Evolutionary conservation across 805 yeast species (phyloP), one percentile per base, ranked within the genome.

Genomic region (Ogataea chonburiensis): DNA sequence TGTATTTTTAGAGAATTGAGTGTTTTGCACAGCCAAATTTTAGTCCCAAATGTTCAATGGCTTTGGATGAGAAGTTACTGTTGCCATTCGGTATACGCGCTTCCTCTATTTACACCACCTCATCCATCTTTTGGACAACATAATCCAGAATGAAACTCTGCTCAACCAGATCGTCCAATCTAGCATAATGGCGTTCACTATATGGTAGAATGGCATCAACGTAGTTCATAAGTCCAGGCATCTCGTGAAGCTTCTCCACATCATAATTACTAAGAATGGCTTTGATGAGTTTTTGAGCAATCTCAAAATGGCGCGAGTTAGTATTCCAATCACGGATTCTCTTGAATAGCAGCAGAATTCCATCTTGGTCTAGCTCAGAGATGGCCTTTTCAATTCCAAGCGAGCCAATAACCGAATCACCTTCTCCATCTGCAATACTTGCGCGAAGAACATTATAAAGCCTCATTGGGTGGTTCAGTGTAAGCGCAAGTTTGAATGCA

Each of bases 281-380:
- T 46, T 75, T 70, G 34, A 91, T 69, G 26, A 88, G 63, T 40
- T 77, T 79, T 61, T 91, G 98, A 9, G 96, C 85, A 38, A 86
- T 74, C 34, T 74, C 77, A 53, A 86, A 86, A 23, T 86, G 79
- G 53, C 79, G 77, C 35, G 86, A 83, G 59, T 87, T 91, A 28
- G 94, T 81, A 58, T 93, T 93, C 99, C 99, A 93, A 56, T 87
- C 95, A 50, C 97, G 76, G 14, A 89, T 70, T 52, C 95, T 79
- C 53, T 76, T 75, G 58, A 93, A 73, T 16, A 93, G 59, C 9
- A 67, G 55, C 26, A 71, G 49, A 16, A 89, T 60, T 52, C 83
- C 85, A 2, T 77, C 82, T 21, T 74, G 66, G 17, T 67, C 73
- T 37, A 93, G 68, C 9, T 61, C 58, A 4, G 71, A 65, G 26